Evolutionary conservation across 768 basidiomycete species (phyloP).

Genomic region (Agrocybe praecox): DNA sequence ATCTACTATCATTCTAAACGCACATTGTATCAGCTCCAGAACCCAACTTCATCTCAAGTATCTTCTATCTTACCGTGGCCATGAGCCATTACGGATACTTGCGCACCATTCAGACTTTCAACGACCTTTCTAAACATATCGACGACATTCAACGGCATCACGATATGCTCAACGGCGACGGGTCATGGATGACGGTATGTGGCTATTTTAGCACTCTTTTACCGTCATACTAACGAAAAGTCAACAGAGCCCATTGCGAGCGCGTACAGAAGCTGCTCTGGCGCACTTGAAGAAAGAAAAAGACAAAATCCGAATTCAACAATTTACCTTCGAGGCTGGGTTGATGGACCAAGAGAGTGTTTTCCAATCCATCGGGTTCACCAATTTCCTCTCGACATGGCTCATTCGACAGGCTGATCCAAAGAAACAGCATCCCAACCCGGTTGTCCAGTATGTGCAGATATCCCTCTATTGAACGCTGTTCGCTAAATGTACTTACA

Average conservation of each 20-base stretch:
- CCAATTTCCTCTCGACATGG: slow-evolving; percentile 93
- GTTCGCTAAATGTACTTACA: background rate
- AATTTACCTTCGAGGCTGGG: slow-evolving; percentile 83
- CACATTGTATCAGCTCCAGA: slow-evolving; percentile 43
- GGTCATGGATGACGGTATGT: slow-evolving; percentile 82
- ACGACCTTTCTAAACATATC: slow-evolving; percentile 71
- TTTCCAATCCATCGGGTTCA: slow-evolving; percentile 78
- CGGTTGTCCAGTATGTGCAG: slow-evolving; percentile 60
- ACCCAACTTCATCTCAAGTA: slow-evolving; percentile 93
- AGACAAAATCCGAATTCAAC: slow-evolving; percentile 67
- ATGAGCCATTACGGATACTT: slow-evolving; percentile 90
- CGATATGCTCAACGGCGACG: slow-evolving; percentile 74
- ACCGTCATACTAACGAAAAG: background rate
- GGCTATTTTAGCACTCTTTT: background rate
- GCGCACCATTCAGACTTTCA: slow-evolving; percentile 76
- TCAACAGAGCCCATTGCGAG: slow-evolving; percentile 66
- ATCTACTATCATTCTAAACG: too few species aligned
- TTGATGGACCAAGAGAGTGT: slow-evolving; percentile 86
- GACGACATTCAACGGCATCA: slow-evolving; percentile 79
- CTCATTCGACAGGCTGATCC: slow-evolving; percentile 90
- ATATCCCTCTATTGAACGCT: background rate
- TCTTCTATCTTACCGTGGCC: slow-evolving; percentile 88
- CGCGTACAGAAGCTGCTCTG: slow-evolving; percentile 77
- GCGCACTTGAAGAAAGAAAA: slow-evolving; percentile 79
- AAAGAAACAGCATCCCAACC: slow-evolving; percentile 71